phyloP scores from a whole-genome alignment of 139 green algal genomes.

The Picochlorum sp. region DNA sequence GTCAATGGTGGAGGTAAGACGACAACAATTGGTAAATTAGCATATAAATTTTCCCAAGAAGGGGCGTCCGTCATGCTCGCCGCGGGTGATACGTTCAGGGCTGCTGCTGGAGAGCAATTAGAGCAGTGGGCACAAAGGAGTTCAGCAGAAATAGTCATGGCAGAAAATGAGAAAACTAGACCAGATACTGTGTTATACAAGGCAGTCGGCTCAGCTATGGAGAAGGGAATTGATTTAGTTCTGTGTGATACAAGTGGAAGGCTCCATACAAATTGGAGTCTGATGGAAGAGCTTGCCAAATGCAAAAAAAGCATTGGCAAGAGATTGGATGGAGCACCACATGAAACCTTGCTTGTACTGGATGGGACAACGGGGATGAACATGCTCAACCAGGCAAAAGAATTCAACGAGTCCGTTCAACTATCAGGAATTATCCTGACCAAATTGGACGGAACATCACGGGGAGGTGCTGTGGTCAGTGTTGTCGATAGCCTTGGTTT shows the following conservation, averaged over 20 bases:
- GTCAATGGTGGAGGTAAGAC: constrained; percentile 98
- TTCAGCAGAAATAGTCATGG: constrained; percentile 40
- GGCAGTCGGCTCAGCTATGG: constrained; percentile 30
- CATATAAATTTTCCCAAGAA: constrained; percentile 51
- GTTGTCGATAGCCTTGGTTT: constrained; percentile 92
- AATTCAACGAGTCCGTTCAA: constrained; percentile 82
- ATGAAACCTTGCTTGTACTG: constrained; percentile 91
- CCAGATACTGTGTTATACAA: constrained; percentile 35
- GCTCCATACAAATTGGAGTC: constrained; percentile 87
- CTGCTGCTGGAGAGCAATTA: constrained; percentile 92
- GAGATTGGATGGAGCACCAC: constrained; percentile 38
- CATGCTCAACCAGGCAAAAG: constrained; percentile 85
- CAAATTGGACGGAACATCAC: constrained; percentile 92
- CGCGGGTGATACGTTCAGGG: constrained; percentile 94
- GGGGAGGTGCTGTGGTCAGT: constrained; percentile 67
- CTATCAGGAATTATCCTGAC: constrained; percentile 92
- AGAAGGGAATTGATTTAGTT: constrained; percentile 57
- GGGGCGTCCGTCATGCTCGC: constrained; percentile 69
- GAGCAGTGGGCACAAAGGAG: constrained; percentile 72
- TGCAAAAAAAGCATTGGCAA: constrained; percentile 55
- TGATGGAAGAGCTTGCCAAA: constrained; percentile 81
- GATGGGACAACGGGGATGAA: constrained; percentile 97
- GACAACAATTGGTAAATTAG: constrained; percentile 92
- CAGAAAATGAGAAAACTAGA: constrained; percentile 13
- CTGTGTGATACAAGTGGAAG: constrained; percentile 87